Evolutionary conservation across 192 early-diverging fungal species (phyloP).

Genomic region (Backusella morwellensis): DNA sequence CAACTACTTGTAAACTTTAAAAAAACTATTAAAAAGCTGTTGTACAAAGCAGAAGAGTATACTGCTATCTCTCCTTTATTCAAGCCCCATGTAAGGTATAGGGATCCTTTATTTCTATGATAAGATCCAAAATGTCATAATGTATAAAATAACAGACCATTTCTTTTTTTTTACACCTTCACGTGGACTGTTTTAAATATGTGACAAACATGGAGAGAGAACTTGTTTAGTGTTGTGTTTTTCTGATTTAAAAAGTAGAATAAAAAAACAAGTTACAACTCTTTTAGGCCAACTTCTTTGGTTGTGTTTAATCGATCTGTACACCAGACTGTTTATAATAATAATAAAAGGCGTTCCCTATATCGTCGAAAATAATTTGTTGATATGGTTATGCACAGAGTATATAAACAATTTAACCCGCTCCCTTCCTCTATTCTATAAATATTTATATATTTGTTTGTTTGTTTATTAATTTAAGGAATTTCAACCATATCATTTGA

Average conservation of each 20-base stretch:
- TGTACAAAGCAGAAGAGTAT: neutral
- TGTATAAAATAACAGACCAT: neutral
- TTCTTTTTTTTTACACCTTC: neutral
- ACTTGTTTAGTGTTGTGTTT: too few species aligned
- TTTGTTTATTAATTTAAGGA: constrained; percentile 4
- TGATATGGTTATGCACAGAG: neutral
- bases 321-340: neutral
- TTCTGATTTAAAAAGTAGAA: neutral
- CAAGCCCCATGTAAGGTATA: neutral
- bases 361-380: neutral
- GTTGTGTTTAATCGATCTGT: neutral
- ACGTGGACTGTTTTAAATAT: neutral
- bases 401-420: neutral
- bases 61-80: neutral
- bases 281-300: neutral
- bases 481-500: constrained; percentile 1
- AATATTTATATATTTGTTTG: neutral
- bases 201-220: neutral
- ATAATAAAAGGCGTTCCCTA: neutral
- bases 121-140: neutral
- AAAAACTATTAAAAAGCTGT: neutral
- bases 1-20: neutral
- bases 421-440: neutral
- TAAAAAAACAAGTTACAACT: neutral
- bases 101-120: neutral